A percentile compares a stretch with the other conserved stretches of the same genome.
Evolutionary conservation across 257 asterid genomes (phyloP).

Genomic region (Solanum commersonii): DNA sequence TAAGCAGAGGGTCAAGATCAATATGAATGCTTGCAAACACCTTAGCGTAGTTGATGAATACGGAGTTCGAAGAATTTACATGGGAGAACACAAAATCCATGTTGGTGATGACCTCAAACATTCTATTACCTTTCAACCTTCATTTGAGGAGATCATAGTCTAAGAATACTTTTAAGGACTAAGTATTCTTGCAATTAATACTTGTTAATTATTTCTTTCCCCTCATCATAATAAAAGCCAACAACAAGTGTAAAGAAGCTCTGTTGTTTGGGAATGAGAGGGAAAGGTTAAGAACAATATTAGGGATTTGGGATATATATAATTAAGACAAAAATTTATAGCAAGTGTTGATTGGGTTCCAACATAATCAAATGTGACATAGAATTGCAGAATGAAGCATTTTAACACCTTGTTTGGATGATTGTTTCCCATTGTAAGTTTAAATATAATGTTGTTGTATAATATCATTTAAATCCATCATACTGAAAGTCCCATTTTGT

Average conservation of each 20-base stretch:
- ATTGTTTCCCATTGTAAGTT: neutral
- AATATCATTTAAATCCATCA: neutral
- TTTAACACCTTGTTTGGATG: neutral
- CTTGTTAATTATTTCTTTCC: neutral
- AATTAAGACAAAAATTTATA: neutral
- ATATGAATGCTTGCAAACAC: slow-evolving; percentile 51
- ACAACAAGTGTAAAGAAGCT: neutral
- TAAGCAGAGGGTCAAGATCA: slow-evolving; percentile 24
- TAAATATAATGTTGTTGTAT: neutral
- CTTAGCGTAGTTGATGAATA: slow-evolving; percentile 49
- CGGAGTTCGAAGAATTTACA: slow-evolving; percentile 67
- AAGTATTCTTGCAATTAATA: neutral
- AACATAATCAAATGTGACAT: neutral
- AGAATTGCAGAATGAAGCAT: neutral
- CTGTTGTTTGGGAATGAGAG: neutral
- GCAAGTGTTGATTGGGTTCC: neutral
- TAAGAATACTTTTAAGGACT: neutral
- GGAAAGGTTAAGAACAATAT: neutral
- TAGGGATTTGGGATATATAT: neutral
- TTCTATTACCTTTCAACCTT: slow-evolving; percentile 33
- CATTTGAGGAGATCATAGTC: slow-evolving; percentile 22
- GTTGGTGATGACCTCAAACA: slow-evolving; percentile 58
- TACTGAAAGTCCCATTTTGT: neutral
- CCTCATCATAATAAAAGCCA: neutral
- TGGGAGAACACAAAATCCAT: slow-evolving; percentile 77